Base-by-base conservation (phyloP, 2,329 filamentous ascomycete species). In the Cladorrhinum sp. region DNA sequence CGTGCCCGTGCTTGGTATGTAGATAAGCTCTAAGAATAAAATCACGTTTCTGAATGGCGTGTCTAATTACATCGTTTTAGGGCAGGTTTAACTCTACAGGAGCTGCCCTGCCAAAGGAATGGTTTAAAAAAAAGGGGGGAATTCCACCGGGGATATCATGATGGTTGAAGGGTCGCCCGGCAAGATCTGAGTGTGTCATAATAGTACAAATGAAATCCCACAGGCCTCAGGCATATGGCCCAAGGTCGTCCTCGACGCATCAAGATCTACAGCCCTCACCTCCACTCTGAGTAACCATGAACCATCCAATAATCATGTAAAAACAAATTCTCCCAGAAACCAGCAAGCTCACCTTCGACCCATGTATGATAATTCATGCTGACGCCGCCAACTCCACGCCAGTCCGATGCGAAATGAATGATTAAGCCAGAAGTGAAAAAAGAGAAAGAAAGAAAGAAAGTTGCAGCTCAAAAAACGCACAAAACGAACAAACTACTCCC, bases 351-450 rank as follows among this genome's bases (percentile, higher is more conserved):
- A 52, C 59, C 65, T 57, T 61, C 63, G 16, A 66, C 65, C 68
- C 69, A 65, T 71, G 69, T 71, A 73, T 72, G 70, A 66, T 67
- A 64, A 62, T 60, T 53, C 60, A 66, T 67, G 65, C 62, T 70
- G 74, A 75, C 77, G 74, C 77, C 78, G 68, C 67, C 66, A 78
- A 79, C 77, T 76, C 77, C 77, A 65, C 69, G 73, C 73, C 75
- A 68, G 69, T 67, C 69, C 70, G 67, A 71, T 74, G 72, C 72
- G 72, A 69, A 73, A 68, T 70, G 66, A 61, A 63, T 50, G 45
- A 54, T 65, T 67, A 69, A 70, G 67, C 68, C 65, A 73, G 66
- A 58, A 56, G 38, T 20, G 52, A 18, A 59, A 59, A 50, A 55
- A 62, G 63, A 58, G 36, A 55, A 62, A 56, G 57, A 13, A 50